Evolutionary conservation across 306 rosid species (phyloP), one percentile per base, ranked within the genome.

Genomic region (Cicer chorassanicum): DNA sequence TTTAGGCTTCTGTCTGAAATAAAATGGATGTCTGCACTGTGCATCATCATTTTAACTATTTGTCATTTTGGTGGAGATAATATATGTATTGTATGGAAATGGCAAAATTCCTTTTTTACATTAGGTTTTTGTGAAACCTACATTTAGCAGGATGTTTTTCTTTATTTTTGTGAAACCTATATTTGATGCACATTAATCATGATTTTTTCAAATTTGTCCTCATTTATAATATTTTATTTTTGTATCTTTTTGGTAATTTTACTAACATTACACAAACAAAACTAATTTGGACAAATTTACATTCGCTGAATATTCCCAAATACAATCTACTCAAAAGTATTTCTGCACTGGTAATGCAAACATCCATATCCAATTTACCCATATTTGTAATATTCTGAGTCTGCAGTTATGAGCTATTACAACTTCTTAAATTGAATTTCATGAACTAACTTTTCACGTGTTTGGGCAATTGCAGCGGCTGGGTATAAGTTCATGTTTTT

Each of bases 201-300:
- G 56, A 12, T 39, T 68, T 69, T 77, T 78, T 61, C 11, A 21
- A 51, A 61, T 49, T 70, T 62, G 10, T 40, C 24, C 65, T 60
- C 45, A 36, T 41, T 59, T 9, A 19, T 36, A 69, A 46, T 69
- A 49, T 69, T 77, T 6, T 38, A 38, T 1, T 69, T 57, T 39
- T 75, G 54, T 43, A 51, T 76, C 74, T n/a, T 67, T 67, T 45
- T 43, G 56, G 61, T 76, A 40, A 44, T 67, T 76, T 43, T 70
- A 60, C 21, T 38, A 46, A 5, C 65, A 38, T n/a, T 39, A n/a
- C 36, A 21, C 9, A 19, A 49, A n/a, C 15, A 42, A 13, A 68
- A 60, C 6, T 54, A 14, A 18, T 15, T 53, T 41, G 11, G 36
- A 39, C 39, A 49, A 15, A 29, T 42, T 64, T 72, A 43, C n/a